Percentiles rank a stretch among this genome's conserved stretches.
phyloP scores from a whole-genome alignment of 176 grass and related monocot genomes.

The Oryza glaberrima region DNA sequence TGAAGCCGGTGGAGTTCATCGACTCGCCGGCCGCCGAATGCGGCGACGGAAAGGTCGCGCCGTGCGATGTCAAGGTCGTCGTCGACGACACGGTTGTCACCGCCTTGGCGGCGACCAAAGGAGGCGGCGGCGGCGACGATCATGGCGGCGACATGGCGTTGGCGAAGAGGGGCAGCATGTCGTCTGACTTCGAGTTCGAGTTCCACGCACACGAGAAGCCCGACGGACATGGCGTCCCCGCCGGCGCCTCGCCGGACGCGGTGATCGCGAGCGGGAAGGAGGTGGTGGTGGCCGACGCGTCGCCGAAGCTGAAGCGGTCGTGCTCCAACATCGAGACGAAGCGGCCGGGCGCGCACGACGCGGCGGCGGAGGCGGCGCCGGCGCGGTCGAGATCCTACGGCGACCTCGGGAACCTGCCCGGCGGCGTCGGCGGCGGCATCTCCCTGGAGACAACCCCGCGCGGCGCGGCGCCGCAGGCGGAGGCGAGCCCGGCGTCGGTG shows the following conservation, averaged over 20 bases:
- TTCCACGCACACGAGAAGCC: conserved; percentile 39
- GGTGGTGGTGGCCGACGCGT: conserved; percentile 28
- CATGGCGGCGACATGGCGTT: background rate
- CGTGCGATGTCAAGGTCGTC: background rate
- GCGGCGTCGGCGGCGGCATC: background rate
- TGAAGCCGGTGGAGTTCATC: conserved; percentile 62
- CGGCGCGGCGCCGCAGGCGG: background rate
- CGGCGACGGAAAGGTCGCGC: conserved; percentile 6
- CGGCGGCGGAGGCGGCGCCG: conserved; percentile 21
- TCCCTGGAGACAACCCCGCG: background rate
- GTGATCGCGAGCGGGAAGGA: conserved; percentile 27
- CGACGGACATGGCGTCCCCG: background rate
- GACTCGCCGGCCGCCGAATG: background rate
- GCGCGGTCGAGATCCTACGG: conserved; percentile 63
- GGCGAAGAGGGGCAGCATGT: conserved; percentile 33
- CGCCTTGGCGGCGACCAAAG: conserved; percentile 39
- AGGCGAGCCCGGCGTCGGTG: conserved; percentile 71
- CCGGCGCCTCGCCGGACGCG: background rate
- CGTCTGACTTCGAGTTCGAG: conserved; percentile 62
- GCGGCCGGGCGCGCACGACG: conserved; percentile 37
- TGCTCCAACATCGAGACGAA: conserved; percentile 98
- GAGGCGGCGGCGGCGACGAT: background rate
- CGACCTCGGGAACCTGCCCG: conserved; percentile 47
- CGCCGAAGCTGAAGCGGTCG: conserved; percentile 69
- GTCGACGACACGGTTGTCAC: conserved; percentile 27